Conservation (phyloP, 2,329 filamentous ascomycete genomes). For the Teratosphaeriaceae sp. region DNA sequence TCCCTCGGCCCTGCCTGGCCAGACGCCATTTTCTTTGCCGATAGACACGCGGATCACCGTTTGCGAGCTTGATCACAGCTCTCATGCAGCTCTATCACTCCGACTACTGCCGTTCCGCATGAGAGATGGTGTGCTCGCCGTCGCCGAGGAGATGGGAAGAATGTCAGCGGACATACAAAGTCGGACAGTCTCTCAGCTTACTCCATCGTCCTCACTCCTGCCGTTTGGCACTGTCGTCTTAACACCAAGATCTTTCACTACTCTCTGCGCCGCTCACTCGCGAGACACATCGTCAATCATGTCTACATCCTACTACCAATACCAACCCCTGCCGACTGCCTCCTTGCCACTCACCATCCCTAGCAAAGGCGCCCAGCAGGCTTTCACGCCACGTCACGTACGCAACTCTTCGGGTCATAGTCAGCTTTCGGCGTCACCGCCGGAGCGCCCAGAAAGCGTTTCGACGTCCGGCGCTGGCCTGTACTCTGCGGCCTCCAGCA, state of each 20-base stretch:
- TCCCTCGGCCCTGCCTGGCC: slow-evolving; percentile 8
- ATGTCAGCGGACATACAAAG: slow-evolving; percentile 11
- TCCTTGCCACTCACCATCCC: slow-evolving; percentile 26
- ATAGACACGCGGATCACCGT: slow-evolving; percentile 4
- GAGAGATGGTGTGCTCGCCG: slow-evolving; percentile 20
- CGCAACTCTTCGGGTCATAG: slow-evolving; percentile 46
- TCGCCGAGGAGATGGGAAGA: slow-evolving; percentile 15
- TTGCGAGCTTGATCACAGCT: slow-evolving; percentile 2
- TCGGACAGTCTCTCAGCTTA: neutral
- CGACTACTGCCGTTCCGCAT: slow-evolving; percentile 16
- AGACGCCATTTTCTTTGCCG: neutral
- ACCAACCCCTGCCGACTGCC: slow-evolving; percentile 24
- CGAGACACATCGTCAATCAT: slow-evolving; percentile 15
- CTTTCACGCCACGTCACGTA: slow-evolving; percentile 19
- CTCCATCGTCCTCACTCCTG: neutral
- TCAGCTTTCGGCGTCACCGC: slow-evolving; percentile 66
- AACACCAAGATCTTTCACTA: no score
- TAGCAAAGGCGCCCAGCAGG: slow-evolving; percentile 21
- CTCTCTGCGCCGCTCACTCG: slow-evolving; percentile 5
- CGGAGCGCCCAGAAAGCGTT: slow-evolving; percentile 54
- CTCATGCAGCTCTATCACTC: slow-evolving; percentile 5
- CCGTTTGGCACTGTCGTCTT: slow-evolving; percentile 5
- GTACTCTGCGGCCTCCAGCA: slow-evolving; percentile 53
- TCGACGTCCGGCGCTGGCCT: slow-evolving; percentile 50
- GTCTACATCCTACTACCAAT: slow-evolving; percentile 26